Evolutionary conservation across 352 stramenopile genomes (phyloP).

Genomic region (Pythium rishiriense): DNA sequence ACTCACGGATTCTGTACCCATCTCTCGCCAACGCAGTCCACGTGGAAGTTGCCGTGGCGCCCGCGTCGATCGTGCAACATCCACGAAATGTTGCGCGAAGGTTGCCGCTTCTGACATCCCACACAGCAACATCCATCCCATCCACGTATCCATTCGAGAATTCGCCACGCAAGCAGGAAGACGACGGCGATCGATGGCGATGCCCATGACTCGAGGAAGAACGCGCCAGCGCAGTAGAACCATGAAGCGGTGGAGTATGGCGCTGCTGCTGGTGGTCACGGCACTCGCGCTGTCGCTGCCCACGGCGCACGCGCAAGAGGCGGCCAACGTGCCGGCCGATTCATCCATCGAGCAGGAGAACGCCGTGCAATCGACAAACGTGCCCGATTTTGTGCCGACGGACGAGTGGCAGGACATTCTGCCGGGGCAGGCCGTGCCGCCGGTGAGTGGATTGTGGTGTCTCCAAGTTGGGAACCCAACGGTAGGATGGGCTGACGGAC

Average conservation of each 20-base stretch:
- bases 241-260: conserved; percentile 7
- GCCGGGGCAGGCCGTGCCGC: conserved; percentile 61
- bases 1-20: conserved; percentile 20
- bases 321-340: no score
- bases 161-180: conserved; percentile 9
- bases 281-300: conserved; percentile 12
- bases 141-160: conserved; percentile 34
- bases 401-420: conserved; percentile 69
- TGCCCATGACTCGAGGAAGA: background rate
- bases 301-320: conserved; percentile 10
- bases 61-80: conserved; percentile 13
- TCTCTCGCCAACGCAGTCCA: conserved; percentile 16
- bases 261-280: conserved; percentile 13
- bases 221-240: background rate
- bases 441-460: no score
- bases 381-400: conserved; percentile 65
- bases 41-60: conserved; percentile 25
- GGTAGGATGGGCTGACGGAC: conserved; percentile 14
- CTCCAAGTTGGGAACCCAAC: no score
- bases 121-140: conserved; percentile 21
- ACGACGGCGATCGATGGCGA: conserved; percentile 7
- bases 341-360: background rate
- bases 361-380: background rate
- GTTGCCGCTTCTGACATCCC: conserved; percentile 8
- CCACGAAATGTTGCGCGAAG: conserved; percentile 25